These are phyloP conservation scores for Quercus bicolor DNA, from an alignment of 306 rosid species.

Conservation along the genomic window DNA sequence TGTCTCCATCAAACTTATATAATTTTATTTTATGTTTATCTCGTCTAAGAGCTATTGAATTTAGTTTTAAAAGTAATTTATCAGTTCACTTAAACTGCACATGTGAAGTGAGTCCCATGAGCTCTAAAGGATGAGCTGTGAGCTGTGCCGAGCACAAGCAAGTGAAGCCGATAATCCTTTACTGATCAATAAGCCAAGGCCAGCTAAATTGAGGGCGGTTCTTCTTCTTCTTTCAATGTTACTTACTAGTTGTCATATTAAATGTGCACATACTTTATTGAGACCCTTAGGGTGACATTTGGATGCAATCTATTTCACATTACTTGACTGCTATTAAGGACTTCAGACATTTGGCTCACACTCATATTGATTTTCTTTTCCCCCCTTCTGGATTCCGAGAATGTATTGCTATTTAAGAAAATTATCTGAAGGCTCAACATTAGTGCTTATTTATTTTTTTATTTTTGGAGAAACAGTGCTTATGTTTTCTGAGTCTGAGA, in stretches of 20 bases:
- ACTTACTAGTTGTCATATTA: not conserved
- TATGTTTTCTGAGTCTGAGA: not conserved
- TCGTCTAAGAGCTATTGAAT: not conserved
- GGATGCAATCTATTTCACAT: not conserved
- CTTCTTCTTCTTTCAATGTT: not conserved
- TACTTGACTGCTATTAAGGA: not conserved
- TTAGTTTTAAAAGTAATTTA: not conserved
- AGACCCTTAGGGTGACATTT: not conserved
- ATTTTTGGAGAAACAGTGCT: no score
- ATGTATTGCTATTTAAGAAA: slow-evolving; percentile 9
- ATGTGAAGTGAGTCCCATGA: not conserved
- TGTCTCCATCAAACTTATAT: not conserved
- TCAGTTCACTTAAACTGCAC: not conserved
- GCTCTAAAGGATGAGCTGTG: not conserved
- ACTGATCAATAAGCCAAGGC: not conserved
- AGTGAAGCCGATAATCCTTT: not conserved
- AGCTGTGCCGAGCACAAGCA: not conserved
- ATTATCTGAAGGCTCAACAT: slow-evolving; percentile 10
- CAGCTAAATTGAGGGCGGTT: not conserved
- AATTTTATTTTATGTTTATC: not conserved
- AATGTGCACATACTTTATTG: not conserved
- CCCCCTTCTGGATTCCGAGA: not conserved
- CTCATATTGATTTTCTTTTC: not conserved
- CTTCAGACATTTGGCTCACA: not conserved
- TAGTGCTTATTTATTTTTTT: not conserved